These are phyloP conservation scores for Chlorella variabilis DNA, from an alignment of 163 green algal genomes.

Conservation along the genomic window DNA sequence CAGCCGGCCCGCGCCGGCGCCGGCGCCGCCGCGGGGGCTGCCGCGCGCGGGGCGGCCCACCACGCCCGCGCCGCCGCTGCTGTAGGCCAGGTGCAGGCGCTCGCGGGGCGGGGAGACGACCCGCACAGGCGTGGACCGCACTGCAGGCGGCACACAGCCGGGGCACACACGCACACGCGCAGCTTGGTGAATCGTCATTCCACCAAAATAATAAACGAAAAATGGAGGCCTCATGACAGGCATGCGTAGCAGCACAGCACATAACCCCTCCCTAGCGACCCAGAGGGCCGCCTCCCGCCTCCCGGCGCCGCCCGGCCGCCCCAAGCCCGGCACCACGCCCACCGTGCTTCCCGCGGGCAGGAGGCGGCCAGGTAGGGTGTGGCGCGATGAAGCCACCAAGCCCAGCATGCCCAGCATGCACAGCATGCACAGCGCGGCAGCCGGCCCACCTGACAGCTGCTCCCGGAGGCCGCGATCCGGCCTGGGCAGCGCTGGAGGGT, in stretches of 20 bases:
- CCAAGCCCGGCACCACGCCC: too few relatives aligned
- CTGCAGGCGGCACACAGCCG: background rate
- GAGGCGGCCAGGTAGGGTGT: too few relatives aligned
- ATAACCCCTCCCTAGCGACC: too few relatives aligned
- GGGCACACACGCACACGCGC: too few relatives aligned
- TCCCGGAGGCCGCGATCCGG: background rate
- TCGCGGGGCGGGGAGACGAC: background rate
- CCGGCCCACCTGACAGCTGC: background rate
- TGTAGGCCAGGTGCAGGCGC: slow-evolving; percentile 9
- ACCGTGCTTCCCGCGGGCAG: too few relatives aligned
- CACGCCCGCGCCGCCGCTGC: slow-evolving; percentile 7
- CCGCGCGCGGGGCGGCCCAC: background rate
- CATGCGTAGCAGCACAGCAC: too few relatives aligned
- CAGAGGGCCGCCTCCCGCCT: too few relatives aligned
- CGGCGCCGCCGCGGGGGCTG: background rate
- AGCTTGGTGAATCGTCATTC: background rate
- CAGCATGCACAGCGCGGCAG: background rate
- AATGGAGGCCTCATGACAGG: too few relatives aligned
- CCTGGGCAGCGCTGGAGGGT: background rate
- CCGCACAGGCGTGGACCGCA: too few relatives aligned
- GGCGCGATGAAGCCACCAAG: too few relatives aligned
- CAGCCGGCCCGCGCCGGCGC: background rate
- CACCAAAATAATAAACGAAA: background rate
- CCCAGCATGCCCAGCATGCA: too few relatives aligned
- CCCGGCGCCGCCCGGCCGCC: too few relatives aligned